A percentile compares a stretch with the other conserved stretches of the same genome.
These are phyloP conservation scores for Scheffersomyces spartinae DNA, from an alignment of 805 yeast species.

Conservation along the genomic window DNA sequence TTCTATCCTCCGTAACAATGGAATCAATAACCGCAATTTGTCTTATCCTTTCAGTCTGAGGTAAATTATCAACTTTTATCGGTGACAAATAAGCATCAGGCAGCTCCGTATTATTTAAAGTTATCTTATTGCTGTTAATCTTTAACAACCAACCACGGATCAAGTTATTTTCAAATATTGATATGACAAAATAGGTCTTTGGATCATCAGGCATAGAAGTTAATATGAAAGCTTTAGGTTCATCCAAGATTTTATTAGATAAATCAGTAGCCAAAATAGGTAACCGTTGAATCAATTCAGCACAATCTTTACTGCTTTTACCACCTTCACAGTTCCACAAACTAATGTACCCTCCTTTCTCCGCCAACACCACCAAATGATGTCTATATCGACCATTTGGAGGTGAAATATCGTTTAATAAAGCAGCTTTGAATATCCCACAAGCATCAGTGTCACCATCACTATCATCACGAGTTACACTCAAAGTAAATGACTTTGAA, in stretches of 20 bases:
- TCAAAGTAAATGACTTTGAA: slow-evolving; percentile 21
- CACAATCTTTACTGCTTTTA: slow-evolving; percentile 18
- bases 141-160: slow-evolving; percentile 32
- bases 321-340: slow-evolving; percentile 50
- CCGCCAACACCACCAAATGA: slow-evolving; percentile 21
- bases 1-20: slow-evolving; percentile 26
- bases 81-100: too few relatives aligned
- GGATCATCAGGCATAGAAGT: slow-evolving; percentile 5
- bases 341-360: slow-evolving; percentile 27
- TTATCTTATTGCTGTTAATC: slow-evolving; percentile 5
- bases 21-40: slow-evolving; percentile 57
- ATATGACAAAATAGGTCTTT: slow-evolving; percentile 31
- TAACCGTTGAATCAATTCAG: slow-evolving; percentile 10
- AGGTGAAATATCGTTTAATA: slow-evolving; percentile 20
- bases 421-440: slow-evolving; percentile 21
- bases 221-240: slow-evolving; percentile 15
- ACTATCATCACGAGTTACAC: slow-evolving; percentile 8
- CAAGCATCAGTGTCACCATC: slow-evolving; percentile 2
- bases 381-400: slow-evolving; percentile 9
- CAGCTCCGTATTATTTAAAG: too few relatives aligned
- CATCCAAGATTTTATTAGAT: slow-evolving; percentile 2
- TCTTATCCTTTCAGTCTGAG: slow-evolving; percentile 25
- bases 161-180: slow-evolving; percentile 30
- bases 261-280: slow-evolving; percentile 6
- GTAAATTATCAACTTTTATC: slow-evolving; percentile 29